phyloP scores from a whole-genome alignment of 2,329 filamentous ascomycete species.

The Fusarium continuum region DNA sequence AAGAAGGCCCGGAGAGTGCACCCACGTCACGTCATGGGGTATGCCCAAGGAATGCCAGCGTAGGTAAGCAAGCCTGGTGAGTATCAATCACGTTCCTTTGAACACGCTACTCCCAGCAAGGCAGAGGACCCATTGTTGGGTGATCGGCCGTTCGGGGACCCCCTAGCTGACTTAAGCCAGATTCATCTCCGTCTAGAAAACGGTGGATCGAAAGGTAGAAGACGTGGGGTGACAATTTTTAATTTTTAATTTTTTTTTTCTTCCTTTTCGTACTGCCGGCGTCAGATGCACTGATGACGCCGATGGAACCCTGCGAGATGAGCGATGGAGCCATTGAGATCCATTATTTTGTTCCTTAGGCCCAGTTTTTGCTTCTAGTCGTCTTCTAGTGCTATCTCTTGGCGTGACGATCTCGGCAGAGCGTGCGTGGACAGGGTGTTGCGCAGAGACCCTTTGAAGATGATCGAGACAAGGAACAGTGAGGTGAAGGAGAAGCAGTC shows the following conservation, averaged over 20 bases:
- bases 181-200: slow-evolving; percentile 34
- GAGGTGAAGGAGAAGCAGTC: neutral
- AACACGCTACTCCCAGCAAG: neutral
- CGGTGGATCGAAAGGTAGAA: slow-evolving; percentile 21
- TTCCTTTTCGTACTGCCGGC: slow-evolving; percentile 11
- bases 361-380: slow-evolving; percentile 31
- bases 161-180: slow-evolving; percentile 19
- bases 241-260: neutral
- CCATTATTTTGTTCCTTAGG: slow-evolving; percentile 17
- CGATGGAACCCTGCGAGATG: slow-evolving; percentile 15
- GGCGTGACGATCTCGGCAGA: slow-evolving; percentile 26
- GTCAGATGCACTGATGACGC: slow-evolving; percentile 29
- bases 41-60: neutral
- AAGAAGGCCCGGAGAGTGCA: slow-evolving; percentile 22
- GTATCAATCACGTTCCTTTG: neutral
- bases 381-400: slow-evolving; percentile 29
- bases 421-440: neutral
- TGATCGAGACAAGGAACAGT: neutral
- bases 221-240: slow-evolving; percentile 18
- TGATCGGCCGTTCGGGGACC: slow-evolving; percentile 6
- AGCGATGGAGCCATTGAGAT: slow-evolving; percentile 2
- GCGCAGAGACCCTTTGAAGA: neutral
- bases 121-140: neutral
- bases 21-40: slow-evolving; percentile 27
- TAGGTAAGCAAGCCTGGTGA: slow-evolving; percentile 14